Conservation (phyloP, 805 yeast genomes). For the Lachancea meyersii region DNA sequence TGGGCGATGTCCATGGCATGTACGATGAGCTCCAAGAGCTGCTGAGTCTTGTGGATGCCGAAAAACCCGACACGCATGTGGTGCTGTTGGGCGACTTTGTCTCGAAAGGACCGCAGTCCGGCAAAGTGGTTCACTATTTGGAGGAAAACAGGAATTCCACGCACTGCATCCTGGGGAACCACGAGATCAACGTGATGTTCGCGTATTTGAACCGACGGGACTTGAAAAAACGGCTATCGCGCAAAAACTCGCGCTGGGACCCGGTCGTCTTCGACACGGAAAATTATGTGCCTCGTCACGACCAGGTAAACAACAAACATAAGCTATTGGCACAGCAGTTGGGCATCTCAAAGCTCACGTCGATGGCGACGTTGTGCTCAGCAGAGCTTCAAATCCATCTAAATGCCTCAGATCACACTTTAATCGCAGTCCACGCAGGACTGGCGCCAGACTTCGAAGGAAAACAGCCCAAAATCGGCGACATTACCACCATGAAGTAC, state of each 20-base stretch:
- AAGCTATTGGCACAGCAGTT: constrained; percentile 17
- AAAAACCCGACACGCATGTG: constrained; percentile 28
- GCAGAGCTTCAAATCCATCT: constrained; percentile 18
- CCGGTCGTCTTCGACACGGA: constrained; percentile 18
- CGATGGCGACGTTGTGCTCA: constrained; percentile 20
- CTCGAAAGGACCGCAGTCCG: constrained; percentile 75
- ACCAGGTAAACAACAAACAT: constrained; percentile 19
- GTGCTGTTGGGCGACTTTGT: constrained; percentile 79
- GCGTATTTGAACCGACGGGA: constrained; percentile 44
- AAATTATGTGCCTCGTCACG: constrained; percentile 14
- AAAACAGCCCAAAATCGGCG: constrained; percentile 46
- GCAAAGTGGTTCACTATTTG: constrained; percentile 60
- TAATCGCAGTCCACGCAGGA: constrained; percentile 77
- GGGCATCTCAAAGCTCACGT: constrained; percentile 16
- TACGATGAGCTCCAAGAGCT: constrained; percentile 48
- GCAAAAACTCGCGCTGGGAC: constrained; percentile 11
- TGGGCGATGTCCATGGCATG: constrained; percentile 90
- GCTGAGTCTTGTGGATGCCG: constrained; percentile 42
- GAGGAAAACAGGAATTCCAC: constrained; percentile 43
- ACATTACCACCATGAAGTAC: constrained; percentile 63
- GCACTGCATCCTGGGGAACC: constrained; percentile 82
- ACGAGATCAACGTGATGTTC: constrained; percentile 66
- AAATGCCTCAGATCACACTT: constrained; percentile 4
- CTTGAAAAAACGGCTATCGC: constrained; percentile 29
- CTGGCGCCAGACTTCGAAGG: constrained; percentile 51